phyloP scores from a whole-genome alignment of 2,329 filamentous ascomycete species.

The Aspergillus fructus region DNA sequence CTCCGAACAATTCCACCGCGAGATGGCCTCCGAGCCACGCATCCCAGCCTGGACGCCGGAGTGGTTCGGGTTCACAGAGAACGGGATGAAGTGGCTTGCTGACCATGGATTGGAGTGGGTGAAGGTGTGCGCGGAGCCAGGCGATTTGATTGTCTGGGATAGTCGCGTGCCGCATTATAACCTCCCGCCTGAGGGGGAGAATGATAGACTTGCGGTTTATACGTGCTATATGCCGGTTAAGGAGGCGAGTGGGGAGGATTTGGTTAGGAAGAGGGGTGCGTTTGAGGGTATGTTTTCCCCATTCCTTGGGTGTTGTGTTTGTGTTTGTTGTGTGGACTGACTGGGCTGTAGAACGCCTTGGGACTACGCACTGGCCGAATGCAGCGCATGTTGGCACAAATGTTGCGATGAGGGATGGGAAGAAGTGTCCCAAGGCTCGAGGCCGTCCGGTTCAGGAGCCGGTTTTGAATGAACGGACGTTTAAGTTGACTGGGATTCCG shows the following conservation, averaged over 20 bases:
- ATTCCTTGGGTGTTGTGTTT: background rate
- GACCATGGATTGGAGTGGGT: slow-evolving; percentile 28
- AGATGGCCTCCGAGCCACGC: slow-evolving; percentile 29
- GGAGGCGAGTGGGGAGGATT: slow-evolving; percentile 42
- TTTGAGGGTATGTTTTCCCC: slow-evolving; percentile 30
- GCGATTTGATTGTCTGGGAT: slow-evolving; percentile 47
- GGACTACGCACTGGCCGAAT: slow-evolving; percentile 45
- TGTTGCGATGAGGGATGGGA: slow-evolving; percentile 22
- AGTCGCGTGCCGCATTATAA: slow-evolving; percentile 42
- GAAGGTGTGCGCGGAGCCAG: slow-evolving; percentile 45
- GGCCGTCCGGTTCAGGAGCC: slow-evolving; percentile 42
- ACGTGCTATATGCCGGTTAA: slow-evolving; percentile 44
- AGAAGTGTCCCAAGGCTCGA: slow-evolving; percentile 30
- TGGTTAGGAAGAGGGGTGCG: slow-evolving; percentile 43
- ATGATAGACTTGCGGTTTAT: slow-evolving; percentile 38
- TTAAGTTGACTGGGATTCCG: slow-evolving; percentile 50
- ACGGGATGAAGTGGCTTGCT: slow-evolving; percentile 35
- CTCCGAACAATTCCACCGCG: slow-evolving; percentile 32
- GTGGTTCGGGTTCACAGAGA: slow-evolving; percentile 31
- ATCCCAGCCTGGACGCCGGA: slow-evolving; percentile 29
- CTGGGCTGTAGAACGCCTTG: slow-evolving; percentile 20
- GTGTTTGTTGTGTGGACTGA: background rate
- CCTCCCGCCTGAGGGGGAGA: slow-evolving; percentile 30
- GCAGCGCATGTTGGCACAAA: slow-evolving; percentile 23
- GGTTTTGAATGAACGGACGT: slow-evolving; percentile 41